Conservation (phyloP, 1,139 yeast species). For the Sugiyamaella xylanicola region DNA sequence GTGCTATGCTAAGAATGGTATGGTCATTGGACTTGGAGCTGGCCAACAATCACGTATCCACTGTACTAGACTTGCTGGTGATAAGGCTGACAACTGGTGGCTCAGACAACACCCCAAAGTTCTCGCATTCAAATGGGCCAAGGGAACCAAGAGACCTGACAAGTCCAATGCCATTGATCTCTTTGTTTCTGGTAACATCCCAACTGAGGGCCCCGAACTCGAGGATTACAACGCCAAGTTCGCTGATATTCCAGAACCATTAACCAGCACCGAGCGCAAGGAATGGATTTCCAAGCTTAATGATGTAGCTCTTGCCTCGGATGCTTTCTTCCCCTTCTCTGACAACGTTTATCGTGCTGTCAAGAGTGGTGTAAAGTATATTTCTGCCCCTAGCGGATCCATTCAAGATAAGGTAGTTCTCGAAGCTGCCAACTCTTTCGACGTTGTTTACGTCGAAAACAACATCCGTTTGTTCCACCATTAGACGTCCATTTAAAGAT, state of each 20-base stretch:
- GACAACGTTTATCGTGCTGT: constrained; percentile 98
- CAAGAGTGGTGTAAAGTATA: constrained; percentile 90
- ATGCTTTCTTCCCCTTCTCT: constrained; percentile 99
- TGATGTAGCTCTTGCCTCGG: constrained; percentile 90
- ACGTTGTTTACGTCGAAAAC: constrained; percentile 88
- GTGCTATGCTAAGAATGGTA: constrained; percentile 97
- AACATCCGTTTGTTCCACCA: constrained; percentile 98
- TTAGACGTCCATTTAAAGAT: constrained; percentile 42
- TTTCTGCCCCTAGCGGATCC: constrained; percentile 97
- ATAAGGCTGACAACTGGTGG: constrained; percentile 99
- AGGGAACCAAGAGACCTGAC: constrained; percentile 98
- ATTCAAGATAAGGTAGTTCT: constrained; percentile 97
- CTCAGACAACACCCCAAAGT: constrained; percentile 97
- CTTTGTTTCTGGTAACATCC: constrained; percentile 87
- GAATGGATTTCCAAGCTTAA: constrained; percentile 82
- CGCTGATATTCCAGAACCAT: constrained; percentile 76
- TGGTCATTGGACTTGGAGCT: constrained; percentile 98
- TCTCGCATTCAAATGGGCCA: constrained; percentile 91
- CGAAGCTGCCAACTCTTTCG: constrained; percentile 89
- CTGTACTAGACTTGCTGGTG: constrained; percentile 98
- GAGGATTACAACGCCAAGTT: constrained; percentile 90
- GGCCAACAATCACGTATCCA: constrained; percentile 99
- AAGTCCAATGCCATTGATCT: constrained; percentile 97
- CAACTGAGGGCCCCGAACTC: constrained; percentile 89
- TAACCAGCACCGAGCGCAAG: constrained; percentile 77